These are phyloP conservation scores for Boletus sp. DNA, from an alignment of 768 basidiomycete species.

Conservation along the genomic window DNA sequence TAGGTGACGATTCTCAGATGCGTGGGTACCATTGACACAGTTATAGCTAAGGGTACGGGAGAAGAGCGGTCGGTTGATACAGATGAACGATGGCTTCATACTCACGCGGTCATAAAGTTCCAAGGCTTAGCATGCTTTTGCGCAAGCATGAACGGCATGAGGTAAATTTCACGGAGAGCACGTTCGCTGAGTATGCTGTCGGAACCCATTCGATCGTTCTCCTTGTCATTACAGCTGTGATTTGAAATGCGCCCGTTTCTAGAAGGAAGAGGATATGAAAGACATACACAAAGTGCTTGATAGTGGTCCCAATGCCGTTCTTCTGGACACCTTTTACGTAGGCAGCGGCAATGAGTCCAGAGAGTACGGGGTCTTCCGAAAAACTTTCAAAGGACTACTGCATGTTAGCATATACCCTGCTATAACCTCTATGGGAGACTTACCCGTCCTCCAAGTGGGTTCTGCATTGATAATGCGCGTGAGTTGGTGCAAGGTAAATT, in stretches of 20 bases:
- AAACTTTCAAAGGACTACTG: slow-evolving; percentile 70
- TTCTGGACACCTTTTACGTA: slow-evolving; percentile 77
- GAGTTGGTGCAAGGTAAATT: not conserved
- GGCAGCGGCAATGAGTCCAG: slow-evolving; percentile 64
- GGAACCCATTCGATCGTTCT: slow-evolving; percentile 68
- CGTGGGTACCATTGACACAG: slow-evolving; percentile 73
- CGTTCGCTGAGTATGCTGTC: slow-evolving; percentile 48
- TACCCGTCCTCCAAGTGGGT: slow-evolving; percentile 68
- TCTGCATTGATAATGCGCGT: slow-evolving; percentile 35
- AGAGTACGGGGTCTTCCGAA: slow-evolving; percentile 74
- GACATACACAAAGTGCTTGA: slow-evolving; percentile 80
- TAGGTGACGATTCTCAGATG: slow-evolving; percentile 59
- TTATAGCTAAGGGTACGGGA: slow-evolving; percentile 47
- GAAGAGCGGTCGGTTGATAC: not conserved
- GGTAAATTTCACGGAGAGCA: slow-evolving; percentile 56
- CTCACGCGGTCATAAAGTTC: slow-evolving; percentile 61
- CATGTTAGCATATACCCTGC: slow-evolving; percentile 7
- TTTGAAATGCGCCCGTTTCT: not conserved
- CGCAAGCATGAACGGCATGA: slow-evolving; percentile 60
- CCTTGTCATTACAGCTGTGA: slow-evolving; percentile 72
- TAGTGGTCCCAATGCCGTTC: slow-evolving; percentile 69
- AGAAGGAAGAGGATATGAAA: not conserved
- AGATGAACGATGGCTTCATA: slow-evolving; percentile 1
- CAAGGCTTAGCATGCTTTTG: slow-evolving; percentile 51
- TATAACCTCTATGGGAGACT: slow-evolving; percentile 8